These are phyloP conservation scores for Penicillium macrosclerotiorum DNA, from an alignment of 495 filamentous ascomycete species.

Conservation along the genomic window DNA sequence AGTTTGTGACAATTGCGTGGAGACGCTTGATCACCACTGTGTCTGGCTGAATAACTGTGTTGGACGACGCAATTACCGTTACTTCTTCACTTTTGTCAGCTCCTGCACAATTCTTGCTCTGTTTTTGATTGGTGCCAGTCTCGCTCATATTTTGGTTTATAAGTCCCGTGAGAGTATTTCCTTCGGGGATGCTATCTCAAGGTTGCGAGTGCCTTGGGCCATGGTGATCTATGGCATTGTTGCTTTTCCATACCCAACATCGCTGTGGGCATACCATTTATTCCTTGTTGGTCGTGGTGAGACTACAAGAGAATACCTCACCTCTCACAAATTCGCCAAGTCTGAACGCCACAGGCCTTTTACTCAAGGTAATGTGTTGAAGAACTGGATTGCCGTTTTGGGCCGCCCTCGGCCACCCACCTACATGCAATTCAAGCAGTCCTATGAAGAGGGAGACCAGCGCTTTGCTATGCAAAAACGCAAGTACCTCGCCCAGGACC, in stretches of 20 bases:
- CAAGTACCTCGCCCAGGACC: constrained; percentile 49
- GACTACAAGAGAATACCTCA: constrained; percentile 93
- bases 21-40: constrained; percentile 97
- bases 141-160: constrained; percentile 79
- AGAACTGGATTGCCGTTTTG: constrained; percentile 80
- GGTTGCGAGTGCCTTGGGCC: constrained; percentile 78
- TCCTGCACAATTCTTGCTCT: constrained; percentile 71
- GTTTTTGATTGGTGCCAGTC: constrained; percentile 70
- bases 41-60: constrained; percentile 99
- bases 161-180: constrained; percentile 54
- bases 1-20: constrained; percentile 93
- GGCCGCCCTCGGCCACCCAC: constrained; percentile 82
- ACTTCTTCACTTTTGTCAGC: constrained; percentile 88
- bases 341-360: constrained; percentile 90
- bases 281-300: constrained; percentile 88
- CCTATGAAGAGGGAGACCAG: constrained; percentile 79
- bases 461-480: constrained; percentile 66
- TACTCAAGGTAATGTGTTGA: constrained; percentile 70
- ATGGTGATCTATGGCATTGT: constrained; percentile 83
- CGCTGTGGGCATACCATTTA: constrained; percentile 82
- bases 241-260: constrained; percentile 75
- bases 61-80: constrained; percentile 95
- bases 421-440: constrained; percentile 81
- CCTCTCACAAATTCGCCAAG: constrained; percentile 90
- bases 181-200: constrained; percentile 63